Base-by-base conservation (phyloP, 108 stramenopile species). In the Nitzschia palea region DNA sequence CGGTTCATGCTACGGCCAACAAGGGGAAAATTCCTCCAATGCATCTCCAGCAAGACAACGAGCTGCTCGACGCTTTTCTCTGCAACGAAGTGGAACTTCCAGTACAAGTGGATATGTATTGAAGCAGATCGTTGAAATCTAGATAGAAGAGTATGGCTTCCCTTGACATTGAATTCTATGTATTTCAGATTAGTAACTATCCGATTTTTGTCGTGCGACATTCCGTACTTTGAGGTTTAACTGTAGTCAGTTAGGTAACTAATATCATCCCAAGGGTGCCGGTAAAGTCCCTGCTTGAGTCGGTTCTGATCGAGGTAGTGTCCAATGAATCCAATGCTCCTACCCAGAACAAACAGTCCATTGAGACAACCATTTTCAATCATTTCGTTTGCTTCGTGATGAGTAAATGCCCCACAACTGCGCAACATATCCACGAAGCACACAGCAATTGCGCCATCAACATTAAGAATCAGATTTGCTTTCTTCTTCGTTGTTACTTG, bases 221-320 rank as follows among this genome's bases (percentile, higher is more conserved):
- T n/a, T n/a, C n/a, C n/a, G n/a, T n/a, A n/a, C n/a, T n/a, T n/a
- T n/a, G n/a, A 40, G 10, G 37, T 48, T 48, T 48, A 48, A 20
- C 47, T 18, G 53, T 53, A 36, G 54, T 54, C 53, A 18, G 72
- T 73, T 30, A 84, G 69, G 70, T 96, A 96, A 22, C 84, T 81
- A 64, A 95, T 95, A 70, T 95, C 93, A 55, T 95, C 95, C 90
- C 89, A 90, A 4, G 93, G 91, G 51, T 94, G 93, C n/a, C 95
- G 67, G 70, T 94, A 96, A 14, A 96, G 74, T 10, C 90, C 90
- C 67, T 95, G 93, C 75, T 94, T 96, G 26, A 96, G 81, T 28
- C 95, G 77, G 70, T 93, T 95, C 71, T 96, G 95, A 73, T 96
- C 95, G 32, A 96, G 67, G 67, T 82, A 90, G 73, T 96, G 94